A percentile compares a stretch with the other conserved stretches of the same genome.
These are phyloP conservation scores for Phyllosticta capitalensis DNA, from an alignment of 2,329 filamentous ascomycete genomes.

Conservation along the genomic window DNA sequence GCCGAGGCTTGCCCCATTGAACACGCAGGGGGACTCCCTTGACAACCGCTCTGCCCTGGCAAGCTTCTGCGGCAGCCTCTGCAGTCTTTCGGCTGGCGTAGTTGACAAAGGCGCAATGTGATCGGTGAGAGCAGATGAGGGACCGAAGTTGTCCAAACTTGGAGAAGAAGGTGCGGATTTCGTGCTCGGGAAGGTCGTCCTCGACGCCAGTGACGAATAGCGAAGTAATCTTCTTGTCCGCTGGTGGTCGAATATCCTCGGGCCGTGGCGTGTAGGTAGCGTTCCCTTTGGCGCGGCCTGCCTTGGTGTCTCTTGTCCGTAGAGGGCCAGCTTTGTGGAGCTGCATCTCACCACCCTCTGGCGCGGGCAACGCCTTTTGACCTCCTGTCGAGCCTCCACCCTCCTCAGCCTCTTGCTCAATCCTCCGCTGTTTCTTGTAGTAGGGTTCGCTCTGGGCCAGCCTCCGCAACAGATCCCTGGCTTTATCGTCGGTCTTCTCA, in stretches of 20 bases:
- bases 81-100: conserved; percentile 77
- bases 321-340: conserved; percentile 57
- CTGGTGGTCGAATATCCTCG: conserved; percentile 76
- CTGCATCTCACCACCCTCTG: conserved; percentile 20
- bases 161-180: conserved; percentile 83
- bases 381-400: conserved; percentile 30
- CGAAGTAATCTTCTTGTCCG: conserved; percentile 79
- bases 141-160: conserved; percentile 84
- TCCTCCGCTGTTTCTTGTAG: conserved; percentile 73
- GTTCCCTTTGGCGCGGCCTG: conserved; percentile 42
- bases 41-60: conserved; percentile 81
- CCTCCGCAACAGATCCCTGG: conserved; percentile 72
- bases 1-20: conserved; percentile 87
- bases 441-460: conserved; percentile 91
- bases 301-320: conserved; percentile 55
- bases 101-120: conserved; percentile 95
- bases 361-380: conserved; percentile 35
- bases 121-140: conserved; percentile 90
- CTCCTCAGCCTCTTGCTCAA: conserved; percentile 50
- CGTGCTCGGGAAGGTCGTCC: conserved; percentile 89
- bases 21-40: conserved; percentile 83
- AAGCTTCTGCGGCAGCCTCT: conserved; percentile 73
- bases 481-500: conserved; percentile 95
- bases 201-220: conserved; percentile 93
- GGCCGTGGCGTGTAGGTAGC: conserved; percentile 69